Percentiles rank a stretch among this genome's conserved stretches.
phyloP scores from a whole-genome alignment of 2,329 filamentous ascomycete genomes.

The Capronia epimyces region DNA sequence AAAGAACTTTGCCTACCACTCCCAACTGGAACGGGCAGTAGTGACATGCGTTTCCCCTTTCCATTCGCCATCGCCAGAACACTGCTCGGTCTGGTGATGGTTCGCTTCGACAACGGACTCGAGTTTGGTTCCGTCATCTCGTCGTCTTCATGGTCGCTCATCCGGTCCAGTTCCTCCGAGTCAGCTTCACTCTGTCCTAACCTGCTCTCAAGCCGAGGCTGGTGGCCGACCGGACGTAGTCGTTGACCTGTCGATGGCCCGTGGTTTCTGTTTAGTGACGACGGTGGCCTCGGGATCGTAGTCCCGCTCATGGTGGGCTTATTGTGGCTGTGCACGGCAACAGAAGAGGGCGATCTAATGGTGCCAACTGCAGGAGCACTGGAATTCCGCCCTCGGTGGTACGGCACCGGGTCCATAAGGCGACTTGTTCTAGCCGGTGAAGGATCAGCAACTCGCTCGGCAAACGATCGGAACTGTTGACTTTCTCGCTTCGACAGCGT shows the following conservation, averaged over 20 bases:
- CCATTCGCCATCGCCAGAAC: conserved; percentile 23
- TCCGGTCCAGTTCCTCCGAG: conserved; percentile 19
- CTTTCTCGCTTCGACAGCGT: conserved; percentile 16
- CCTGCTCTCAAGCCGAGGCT: conserved; percentile 5
- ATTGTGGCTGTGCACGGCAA: conserved; percentile 21
- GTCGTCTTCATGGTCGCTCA: conserved; percentile 24
- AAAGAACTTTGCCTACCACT: conserved; percentile 24
- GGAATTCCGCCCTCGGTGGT: conserved; percentile 22
- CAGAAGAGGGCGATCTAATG: conserved; percentile 28
- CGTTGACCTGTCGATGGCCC: conserved; percentile 14
- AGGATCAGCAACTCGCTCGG: conserved; percentile 26
- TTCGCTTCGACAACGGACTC: conserved; percentile 27
- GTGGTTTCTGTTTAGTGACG: conserved; percentile 23
- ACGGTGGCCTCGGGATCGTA: conserved; percentile 18
- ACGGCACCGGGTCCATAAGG: conserved; percentile 28
- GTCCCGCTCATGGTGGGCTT: conserved; percentile 19
- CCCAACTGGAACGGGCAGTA: conserved; percentile 24
- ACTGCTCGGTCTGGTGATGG: conserved; percentile 27
- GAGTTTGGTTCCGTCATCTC: conserved; percentile 24
- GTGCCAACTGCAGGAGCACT: conserved; percentile 21
- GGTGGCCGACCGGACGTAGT: conserved; percentile 14
- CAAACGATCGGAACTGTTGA: conserved; percentile 27
- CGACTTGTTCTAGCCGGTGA: conserved; percentile 17
- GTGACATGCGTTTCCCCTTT: conserved; percentile 28
- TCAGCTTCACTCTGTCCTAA: conserved; percentile 1